A percentile compares a stretch with the other conserved stretches of the same genome.
These are phyloP conservation scores for Phytophthora pistaciae DNA, from an alignment of 352 stramenopile species.

Conservation along the genomic window DNA sequence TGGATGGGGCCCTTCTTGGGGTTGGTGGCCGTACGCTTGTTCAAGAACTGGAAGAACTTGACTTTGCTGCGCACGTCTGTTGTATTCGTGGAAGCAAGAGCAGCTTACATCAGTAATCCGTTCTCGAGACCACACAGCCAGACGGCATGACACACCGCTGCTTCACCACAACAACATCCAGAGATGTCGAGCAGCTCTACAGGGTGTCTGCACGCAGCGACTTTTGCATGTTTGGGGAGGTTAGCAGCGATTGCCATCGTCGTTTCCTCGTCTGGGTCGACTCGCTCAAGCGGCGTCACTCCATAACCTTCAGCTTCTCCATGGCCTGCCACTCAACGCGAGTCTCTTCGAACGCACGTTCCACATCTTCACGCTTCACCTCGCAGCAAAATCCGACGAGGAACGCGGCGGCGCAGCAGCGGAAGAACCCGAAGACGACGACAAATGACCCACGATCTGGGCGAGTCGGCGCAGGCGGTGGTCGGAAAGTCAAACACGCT, in stretches of 20 bases:
- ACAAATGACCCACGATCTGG: background rate
- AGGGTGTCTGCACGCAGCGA: constrained; percentile 91
- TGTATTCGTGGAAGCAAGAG: constrained; percentile 37
- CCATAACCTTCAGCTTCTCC: background rate
- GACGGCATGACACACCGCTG: constrained; percentile 85
- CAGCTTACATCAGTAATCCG: constrained; percentile 42
- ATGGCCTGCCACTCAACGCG: constrained; percentile 14
- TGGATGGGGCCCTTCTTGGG: constrained; percentile 97
- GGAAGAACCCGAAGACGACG: constrained; percentile 13
- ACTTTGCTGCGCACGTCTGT: constrained; percentile 96
- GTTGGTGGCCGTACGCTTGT: constrained; percentile 99
- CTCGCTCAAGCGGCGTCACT: constrained; percentile 6
- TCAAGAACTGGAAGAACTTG: constrained; percentile 99
- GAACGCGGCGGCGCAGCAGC: constrained; percentile 19
- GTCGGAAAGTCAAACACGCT: constrained; percentile 22
- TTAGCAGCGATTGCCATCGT: constrained; percentile 29
- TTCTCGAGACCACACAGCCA: constrained; percentile 45
- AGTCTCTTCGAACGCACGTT: background rate
- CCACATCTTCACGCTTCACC: constrained; percentile 24
- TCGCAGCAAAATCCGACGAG: constrained; percentile 26
- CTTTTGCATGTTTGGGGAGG: constrained; percentile 90
- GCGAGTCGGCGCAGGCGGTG: constrained; percentile 14
- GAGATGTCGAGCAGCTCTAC: constrained; percentile 40
- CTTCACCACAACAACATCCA: constrained; percentile 30
- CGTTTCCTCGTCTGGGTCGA: constrained; percentile 14